These are phyloP conservation scores for Taiwanofungus camphoratus DNA, from an alignment of 1,284 basidiomycete genomes.

Conservation along the genomic window DNA sequence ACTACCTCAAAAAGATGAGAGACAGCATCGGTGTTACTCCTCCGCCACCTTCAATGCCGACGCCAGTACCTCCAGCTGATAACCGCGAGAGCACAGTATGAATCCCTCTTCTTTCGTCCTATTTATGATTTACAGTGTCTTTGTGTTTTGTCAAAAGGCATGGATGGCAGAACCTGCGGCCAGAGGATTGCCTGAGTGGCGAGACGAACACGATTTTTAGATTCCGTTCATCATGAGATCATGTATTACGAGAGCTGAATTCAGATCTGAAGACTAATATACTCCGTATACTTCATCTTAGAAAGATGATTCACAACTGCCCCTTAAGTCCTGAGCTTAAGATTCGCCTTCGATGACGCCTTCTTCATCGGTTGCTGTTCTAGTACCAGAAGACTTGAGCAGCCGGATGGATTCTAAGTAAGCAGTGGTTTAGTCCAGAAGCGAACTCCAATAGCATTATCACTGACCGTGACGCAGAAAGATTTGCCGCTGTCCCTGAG, in stretches of 20 bases:
- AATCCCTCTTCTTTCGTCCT: not conserved
- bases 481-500: slow-evolving; percentile 71
- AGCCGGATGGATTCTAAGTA: slow-evolving; percentile 25
- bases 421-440: not conserved
- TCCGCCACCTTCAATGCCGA: slow-evolving; percentile 19
- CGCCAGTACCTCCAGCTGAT: slow-evolving; percentile 26
- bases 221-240: too few species aligned
- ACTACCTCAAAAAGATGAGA: slow-evolving; percentile 60
- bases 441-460: too few species aligned
- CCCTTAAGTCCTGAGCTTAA: too few species aligned
- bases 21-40: slow-evolving; percentile 29
- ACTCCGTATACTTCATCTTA: too few species aligned
- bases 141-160: too few species aligned
- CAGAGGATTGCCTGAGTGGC: slow-evolving; percentile 17
- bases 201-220: slow-evolving; percentile 16
- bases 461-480: slow-evolving; percentile 70
- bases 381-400: slow-evolving; percentile 12
- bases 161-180: slow-evolving; percentile 18
- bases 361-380: too few species aligned
- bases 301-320: too few species aligned
- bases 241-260: too few species aligned
- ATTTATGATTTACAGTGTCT: slow-evolving; percentile 3
- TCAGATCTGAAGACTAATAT: too few species aligned
- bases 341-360: too few species aligned
- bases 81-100: slow-evolving; percentile 17